Evolutionary conservation across 495 filamentous ascomycete species (phyloP).

Genomic region (Filosporella fistucella): DNA sequence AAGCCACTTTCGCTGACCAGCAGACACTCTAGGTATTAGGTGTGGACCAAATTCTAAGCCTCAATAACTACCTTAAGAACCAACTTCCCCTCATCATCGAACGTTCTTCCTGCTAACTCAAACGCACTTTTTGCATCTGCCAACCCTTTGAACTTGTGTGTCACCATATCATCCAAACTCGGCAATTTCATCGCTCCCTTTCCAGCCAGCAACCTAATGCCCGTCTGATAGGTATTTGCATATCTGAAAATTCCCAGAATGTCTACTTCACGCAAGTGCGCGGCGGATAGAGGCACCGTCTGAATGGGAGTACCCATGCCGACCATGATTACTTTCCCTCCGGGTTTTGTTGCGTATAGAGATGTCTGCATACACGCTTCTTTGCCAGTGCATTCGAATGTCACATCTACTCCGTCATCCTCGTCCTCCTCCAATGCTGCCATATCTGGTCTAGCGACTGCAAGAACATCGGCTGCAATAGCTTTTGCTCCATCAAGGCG

Average conservation of each 20-base stretch:
- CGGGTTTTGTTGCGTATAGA: conserved; percentile 76
- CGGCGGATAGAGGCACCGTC: conserved; percentile 78
- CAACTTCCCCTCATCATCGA: conserved; percentile 70
- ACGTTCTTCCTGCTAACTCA: conserved; percentile 70
- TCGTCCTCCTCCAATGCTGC: conserved; percentile 33
- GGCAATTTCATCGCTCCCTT: conserved; percentile 52
- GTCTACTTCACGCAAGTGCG: conserved; percentile 84
- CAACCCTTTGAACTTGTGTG: conserved; percentile 68
- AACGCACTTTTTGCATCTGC: conserved; percentile 66
- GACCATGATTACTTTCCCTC: conserved; percentile 80
- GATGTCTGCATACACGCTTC: conserved; percentile 81
- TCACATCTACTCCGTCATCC: conserved; percentile 64
- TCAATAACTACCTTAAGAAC: conserved; percentile 86
- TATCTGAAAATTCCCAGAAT: conserved; percentile 92
- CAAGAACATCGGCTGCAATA: conserved; percentile 46
- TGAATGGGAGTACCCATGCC: conserved; percentile 93
- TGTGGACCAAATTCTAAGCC: too few relatives aligned
- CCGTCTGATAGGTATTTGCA: conserved; percentile 79
- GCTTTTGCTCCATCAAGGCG: conserved; percentile 54
- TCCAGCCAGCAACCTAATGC: conserved; percentile 62
- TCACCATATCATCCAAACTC: conserved; percentile 64
- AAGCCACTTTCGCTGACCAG: too few relatives aligned
- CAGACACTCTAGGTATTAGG: too few relatives aligned
- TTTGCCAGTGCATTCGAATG: conserved; percentile 91
- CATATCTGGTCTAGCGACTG: conserved; percentile 34